Base-by-base conservation (phyloP, 805 yeast species). In the Candida tammaniensis region DNA sequence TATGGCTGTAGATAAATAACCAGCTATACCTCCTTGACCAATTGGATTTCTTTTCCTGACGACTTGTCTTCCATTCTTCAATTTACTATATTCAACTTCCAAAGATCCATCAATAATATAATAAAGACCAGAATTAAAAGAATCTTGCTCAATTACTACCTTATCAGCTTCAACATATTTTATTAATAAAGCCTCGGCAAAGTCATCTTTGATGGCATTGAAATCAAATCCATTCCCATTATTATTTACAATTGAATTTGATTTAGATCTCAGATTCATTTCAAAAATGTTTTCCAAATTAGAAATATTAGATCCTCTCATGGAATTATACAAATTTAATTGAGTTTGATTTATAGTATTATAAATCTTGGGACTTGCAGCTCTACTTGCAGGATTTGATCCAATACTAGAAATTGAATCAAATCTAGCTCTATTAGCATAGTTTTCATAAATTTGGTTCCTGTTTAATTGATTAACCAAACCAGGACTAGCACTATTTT, bases 1-100 rank as follows among this genome's bases (percentile, higher is more conserved):
- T 7, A 88, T 72, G 11, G 89, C 57, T 0, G 94, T 74, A 4
- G 95, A 86, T 30, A 91, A 55, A 51, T 86, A 91, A 0, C 98
- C 98, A 0, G 91, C 94, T 11, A 91, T 56, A 4, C 93, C 93
- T 5, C 97, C 97, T 2, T 81, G 68, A 11, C 70, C 61, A 1
- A 87, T 79, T 0, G 78, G 71, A 46, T 80, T 81, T 1, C 86
- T 46, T 18, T 58, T 55, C 24, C 67, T 70, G 4, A 28, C 35
- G 7, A 39, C 21, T 6, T 16, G 10, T 11, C 21, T 20, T 30
- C 27, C 31, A 26, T 32, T 27, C 17, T 22, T 37, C 4, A 14
- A 20, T 17, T 38, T 39, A 4, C 31, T 30, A 18, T 31, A 33
- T 23, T 46, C 41, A 0, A 87, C 85, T 27, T 83, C 87, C 23